Base-by-base conservation (phyloP, 2,329 filamentous ascomycete species). In the Verticillium zaregamsianum region DNA sequence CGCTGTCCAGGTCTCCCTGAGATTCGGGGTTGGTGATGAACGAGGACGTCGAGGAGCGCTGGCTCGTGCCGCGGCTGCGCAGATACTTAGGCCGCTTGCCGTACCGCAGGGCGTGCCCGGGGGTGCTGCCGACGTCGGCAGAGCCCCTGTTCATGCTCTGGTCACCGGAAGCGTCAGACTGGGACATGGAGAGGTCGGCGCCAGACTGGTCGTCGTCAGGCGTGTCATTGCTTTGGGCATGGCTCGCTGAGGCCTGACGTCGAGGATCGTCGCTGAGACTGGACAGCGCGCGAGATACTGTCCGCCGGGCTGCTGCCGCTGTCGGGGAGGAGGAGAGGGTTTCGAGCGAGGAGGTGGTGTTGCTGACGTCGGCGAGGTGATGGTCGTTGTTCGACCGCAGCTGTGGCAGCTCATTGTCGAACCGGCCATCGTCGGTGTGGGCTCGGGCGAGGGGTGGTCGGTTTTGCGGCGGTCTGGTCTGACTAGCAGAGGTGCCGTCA, bases 1-100 rank as follows among this genome's bases (percentile, higher is more conserved):
- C 92, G 70, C 89, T 94, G n/a, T 86, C 86, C 9, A 78, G 80
- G 64, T 91, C 89, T 39, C 86, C 83, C 55, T 80, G 74, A 5
- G 76, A 76, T n/a, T 84, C 83, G 2, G 78, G 72, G 58, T 82
- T 84, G 17, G 82, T 82, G n/a, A 78, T 70, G 49, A 85, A 82
- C 1, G 86, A 88, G 1, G 86, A 88, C 3, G 83, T 79, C 2
- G 86, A 88, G 4, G 86, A 88, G 60, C 84, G 78, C 66, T 86
- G 82, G 70, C 85, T 88, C 39, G 77, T 78, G 68, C 82, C 80
- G 39, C 83, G 80, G 69, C 83, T 87, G 60, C 82, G 81, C 20
- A 89, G 73, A 65, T 84, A 88, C 66, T 82, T 86, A 14, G 85
- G 84, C 37, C 82, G 78, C 58, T 72, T 77, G n/a, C 74, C 76